These are phyloP conservation scores for Penicillium maclennaniae DNA, from an alignment of 495 filamentous ascomycete species.

Conservation along the genomic window DNA sequence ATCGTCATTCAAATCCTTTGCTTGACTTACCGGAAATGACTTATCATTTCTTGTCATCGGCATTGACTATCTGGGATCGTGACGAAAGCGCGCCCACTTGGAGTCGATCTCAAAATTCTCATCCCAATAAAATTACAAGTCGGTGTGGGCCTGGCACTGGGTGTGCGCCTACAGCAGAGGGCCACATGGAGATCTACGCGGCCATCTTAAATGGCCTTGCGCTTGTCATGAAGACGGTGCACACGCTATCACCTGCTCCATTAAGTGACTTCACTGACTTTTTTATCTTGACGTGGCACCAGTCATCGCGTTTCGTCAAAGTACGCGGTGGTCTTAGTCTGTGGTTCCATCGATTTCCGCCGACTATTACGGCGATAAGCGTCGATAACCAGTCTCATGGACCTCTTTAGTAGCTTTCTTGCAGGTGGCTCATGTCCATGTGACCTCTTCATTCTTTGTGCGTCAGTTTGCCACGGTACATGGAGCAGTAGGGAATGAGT, in stretches of 20 bases:
- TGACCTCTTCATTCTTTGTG: neutral
- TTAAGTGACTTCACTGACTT: neutral
- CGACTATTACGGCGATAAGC: neutral
- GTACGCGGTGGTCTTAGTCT: neutral
- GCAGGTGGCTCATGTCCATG: neutral
- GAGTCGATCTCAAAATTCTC: neutral
- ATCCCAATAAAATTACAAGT: neutral
- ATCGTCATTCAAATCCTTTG: neutral
- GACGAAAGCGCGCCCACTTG: neutral
- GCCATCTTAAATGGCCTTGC: neutral
- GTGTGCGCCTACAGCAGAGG: neutral
- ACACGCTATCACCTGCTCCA: neutral
- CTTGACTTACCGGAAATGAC: neutral
- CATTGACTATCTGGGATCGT: neutral
- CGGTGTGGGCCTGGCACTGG: neutral
- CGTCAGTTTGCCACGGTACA: neutral
- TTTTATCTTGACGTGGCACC: neutral
- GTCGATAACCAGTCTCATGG: neutral
- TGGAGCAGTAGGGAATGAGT: neutral
- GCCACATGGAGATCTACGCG: neutral
- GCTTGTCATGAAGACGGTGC: neutral
- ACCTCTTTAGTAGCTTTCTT: neutral
- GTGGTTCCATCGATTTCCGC: neutral
- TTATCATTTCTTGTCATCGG: neutral
- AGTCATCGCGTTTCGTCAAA: neutral